phyloP scores from a whole-genome alignment of 306 rosid genomes.

The Gynostemma pentaphyllum region DNA sequence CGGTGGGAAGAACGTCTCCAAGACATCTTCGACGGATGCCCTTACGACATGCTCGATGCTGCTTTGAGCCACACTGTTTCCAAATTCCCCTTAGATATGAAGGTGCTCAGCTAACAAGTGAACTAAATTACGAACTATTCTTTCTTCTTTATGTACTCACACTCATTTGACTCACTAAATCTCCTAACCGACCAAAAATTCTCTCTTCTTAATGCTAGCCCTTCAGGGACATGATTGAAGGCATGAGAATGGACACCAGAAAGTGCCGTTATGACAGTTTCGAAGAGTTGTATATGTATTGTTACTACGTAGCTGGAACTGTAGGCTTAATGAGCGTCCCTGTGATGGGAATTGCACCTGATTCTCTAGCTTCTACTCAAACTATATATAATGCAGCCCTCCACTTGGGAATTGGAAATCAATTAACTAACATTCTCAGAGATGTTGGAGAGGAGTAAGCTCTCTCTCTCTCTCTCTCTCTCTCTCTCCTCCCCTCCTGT shows the following conservation, averaged over 20 bases:
- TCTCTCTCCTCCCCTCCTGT: neutral
- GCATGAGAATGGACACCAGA: constrained; percentile 82
- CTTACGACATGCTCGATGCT: constrained; percentile 72
- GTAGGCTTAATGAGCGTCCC: constrained; percentile 92
- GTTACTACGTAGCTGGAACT: constrained; percentile 88
- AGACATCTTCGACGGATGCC: constrained; percentile 57
- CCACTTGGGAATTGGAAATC: constrained; percentile 75
- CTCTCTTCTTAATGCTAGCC: constrained; percentile 27
- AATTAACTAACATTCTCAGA: constrained; percentile 79
- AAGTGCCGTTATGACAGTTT: constrained; percentile 48
- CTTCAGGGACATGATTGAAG: constrained; percentile 76
- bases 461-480: neutral
- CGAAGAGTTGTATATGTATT: constrained; percentile 72
- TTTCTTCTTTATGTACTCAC: too few species aligned
- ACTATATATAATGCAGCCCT: constrained; percentile 54
- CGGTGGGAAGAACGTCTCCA: constrained; percentile 78
- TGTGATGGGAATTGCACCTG: constrained; percentile 71
- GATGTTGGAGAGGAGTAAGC: constrained; percentile 95
- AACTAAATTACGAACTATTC: too few species aligned
- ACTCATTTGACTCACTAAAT: too few species aligned
- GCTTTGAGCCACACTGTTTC: constrained; percentile 56
- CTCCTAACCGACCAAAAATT: too few species aligned
- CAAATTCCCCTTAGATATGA: constrained; percentile 62
- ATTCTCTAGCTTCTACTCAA: constrained; percentile 39
- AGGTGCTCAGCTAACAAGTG: constrained; percentile 31